Conservation (phyloP, 179 eudicot species). For the Beta lomatogona region DNA sequence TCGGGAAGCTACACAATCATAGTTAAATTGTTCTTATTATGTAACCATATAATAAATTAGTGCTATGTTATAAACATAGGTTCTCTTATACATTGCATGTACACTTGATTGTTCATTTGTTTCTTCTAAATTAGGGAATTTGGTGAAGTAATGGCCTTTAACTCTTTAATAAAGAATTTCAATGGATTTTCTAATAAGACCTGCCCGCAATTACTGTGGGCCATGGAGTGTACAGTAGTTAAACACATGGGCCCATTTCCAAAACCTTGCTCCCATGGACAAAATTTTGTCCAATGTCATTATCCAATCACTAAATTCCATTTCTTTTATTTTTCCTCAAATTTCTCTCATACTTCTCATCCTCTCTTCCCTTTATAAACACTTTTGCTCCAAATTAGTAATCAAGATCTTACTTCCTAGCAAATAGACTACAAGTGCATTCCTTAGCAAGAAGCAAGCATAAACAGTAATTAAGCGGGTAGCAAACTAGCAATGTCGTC, state of each 20-base stretch:
- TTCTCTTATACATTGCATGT: conserved; percentile 23
- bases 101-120: background rate
- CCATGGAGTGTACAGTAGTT: conserved; percentile 12
- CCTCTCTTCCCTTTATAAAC: conserved; percentile 3
- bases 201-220: no score
- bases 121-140: background rate
- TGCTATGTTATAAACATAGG: background rate
- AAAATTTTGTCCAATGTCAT: conserved; percentile 16
- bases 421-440: background rate
- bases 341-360: background rate
- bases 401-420: background rate
- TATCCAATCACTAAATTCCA: background rate
- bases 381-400: background rate
- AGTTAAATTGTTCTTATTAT: background rate
- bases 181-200: no score
- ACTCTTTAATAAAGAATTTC: background rate
- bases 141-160: background rate
- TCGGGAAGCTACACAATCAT: background rate
- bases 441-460: background rate
- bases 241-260: conserved; percentile 22
- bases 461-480: background rate
- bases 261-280: conserved; percentile 9
- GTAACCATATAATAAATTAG: background rate
- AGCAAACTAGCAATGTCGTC: conserved; percentile 14
- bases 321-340: background rate